Conservation (phyloP, 495 filamentous ascomycete genomes). For the Hypoxylon fragiforme region DNA sequence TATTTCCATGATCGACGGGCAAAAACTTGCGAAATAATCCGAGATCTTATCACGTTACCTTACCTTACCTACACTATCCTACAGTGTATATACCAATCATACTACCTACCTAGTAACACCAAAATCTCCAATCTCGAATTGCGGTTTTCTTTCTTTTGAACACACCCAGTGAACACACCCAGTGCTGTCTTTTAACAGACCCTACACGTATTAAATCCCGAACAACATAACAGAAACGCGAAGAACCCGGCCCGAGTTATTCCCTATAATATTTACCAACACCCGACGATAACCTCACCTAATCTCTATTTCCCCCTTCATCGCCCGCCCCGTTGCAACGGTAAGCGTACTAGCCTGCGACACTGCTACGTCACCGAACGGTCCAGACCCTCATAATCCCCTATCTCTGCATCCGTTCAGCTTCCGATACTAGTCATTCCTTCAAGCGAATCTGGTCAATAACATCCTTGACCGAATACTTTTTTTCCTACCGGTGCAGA, state of each 20-base stretch:
- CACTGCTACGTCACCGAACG: conserved; percentile 33
- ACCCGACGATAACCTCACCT: conserved; percentile 26
- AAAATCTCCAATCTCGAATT: no score
- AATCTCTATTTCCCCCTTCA: conserved; percentile 20
- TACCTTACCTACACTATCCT: not conserved
- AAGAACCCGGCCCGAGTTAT: conserved; percentile 21
- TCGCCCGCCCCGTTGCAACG: conserved; percentile 24
- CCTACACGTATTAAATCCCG: not conserved
- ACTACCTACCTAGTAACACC: no score
- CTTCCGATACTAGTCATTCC: conserved; percentile 26
- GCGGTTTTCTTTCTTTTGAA: no score
- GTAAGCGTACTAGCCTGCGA: conserved; percentile 26
- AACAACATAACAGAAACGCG: no score
- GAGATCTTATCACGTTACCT: no score
- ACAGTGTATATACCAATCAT: no score
- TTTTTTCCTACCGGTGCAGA: conserved; percentile 18
- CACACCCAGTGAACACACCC: no score
- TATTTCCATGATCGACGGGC: conserved; percentile 16
- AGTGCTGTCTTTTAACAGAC: no score
- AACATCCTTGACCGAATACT: conserved; percentile 23
- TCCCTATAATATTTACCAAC: conserved; percentile 15
- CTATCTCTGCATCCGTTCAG: conserved; percentile 28
- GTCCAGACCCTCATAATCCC: conserved; percentile 26
- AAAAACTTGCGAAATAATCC: conserved; percentile 11
- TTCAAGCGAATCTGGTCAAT: not conserved